These are phyloP conservation scores for Rhynchospora pubera DNA, from an alignment of 176 grass and related monocot genomes.

Conservation along the genomic window DNA sequence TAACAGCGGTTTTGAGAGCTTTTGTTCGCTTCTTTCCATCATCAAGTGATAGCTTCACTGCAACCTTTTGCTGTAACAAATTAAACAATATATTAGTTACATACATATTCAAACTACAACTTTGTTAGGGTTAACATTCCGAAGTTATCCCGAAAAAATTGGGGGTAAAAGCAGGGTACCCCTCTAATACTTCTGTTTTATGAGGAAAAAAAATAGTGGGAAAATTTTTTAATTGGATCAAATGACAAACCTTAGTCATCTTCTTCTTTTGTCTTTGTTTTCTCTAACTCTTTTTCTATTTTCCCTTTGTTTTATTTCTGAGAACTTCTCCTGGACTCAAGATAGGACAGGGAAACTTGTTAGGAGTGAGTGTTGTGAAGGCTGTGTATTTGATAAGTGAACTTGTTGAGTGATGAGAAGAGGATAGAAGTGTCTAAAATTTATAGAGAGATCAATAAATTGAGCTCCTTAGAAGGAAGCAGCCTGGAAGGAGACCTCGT, in stretches of 20 bases:
- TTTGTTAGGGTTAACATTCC: background rate
- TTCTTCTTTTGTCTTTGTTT: background rate
- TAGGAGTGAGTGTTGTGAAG: background rate
- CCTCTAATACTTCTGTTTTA: background rate
- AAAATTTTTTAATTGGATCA: background rate
- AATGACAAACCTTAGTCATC: slow-evolving; percentile 14
- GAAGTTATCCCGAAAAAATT: background rate
- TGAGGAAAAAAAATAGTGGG: background rate
- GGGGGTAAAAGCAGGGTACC: too few species aligned
- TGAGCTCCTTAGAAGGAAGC: too few species aligned
- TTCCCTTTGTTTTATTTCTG: background rate
- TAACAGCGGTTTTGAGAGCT: slow-evolving; percentile 63
- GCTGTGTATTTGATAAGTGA: too few species aligned
- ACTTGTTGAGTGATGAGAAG: too few species aligned
- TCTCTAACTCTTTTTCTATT: too few species aligned
- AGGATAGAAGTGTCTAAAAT: too few species aligned
- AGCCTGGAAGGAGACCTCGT: too few species aligned
- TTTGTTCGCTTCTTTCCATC: slow-evolving; percentile 45
- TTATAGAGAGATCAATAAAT: too few species aligned
- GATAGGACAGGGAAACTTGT: too few species aligned
- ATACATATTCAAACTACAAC: background rate
- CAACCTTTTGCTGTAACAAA: slow-evolving; percentile 63
- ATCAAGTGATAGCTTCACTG: slow-evolving; percentile 56
- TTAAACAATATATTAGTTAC: background rate
- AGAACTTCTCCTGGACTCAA: background rate